A percentile compares a stretch with the other conserved stretches of the same genome.
Evolutionary conservation across 441 rosid genomes (phyloP).

Genomic region (Adansonia madagascariensis): DNA sequence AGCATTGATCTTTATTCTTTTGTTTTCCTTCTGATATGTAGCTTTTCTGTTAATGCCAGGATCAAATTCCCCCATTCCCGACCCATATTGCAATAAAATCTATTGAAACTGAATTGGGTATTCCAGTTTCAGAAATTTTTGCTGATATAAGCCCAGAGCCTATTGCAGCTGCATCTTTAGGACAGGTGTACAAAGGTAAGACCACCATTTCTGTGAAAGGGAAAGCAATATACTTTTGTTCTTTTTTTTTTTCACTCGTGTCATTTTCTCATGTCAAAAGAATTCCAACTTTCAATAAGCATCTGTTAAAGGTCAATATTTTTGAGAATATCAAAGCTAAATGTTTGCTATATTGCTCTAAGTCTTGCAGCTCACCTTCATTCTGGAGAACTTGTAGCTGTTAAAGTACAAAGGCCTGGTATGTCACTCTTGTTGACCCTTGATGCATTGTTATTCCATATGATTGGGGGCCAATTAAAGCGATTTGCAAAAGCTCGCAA

Average conservation of each 20-base stretch:
- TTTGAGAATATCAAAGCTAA: conserved; percentile 32
- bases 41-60: conserved; percentile 51
- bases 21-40: conserved; percentile 27
- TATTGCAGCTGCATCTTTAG: conserved; percentile 95
- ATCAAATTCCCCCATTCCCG: conserved; percentile 96
- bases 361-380: conserved; percentile 93
- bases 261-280: neutral
- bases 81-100: conserved; percentile 73
- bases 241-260: neutral
- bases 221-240: conserved; percentile 11
- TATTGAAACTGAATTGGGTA: conserved; percentile 84
- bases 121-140: conserved; percentile 68
- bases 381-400: conserved; percentile 98
- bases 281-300: neutral
- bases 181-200: conserved; percentile 97
- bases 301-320: conserved; percentile 3
- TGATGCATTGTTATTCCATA: conserved; percentile 87
- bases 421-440: conserved; percentile 79
- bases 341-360: conserved; percentile 41
- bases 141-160: conserved; percentile 91
- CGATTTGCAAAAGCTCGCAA: conserved; percentile 95
- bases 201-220: conserved; percentile 38
- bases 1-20: conserved; percentile 15
- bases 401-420: conserved; percentile 98
- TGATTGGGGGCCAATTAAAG: conserved; percentile 95